Evolutionary conservation across 768 basidiomycete genomes (phyloP).

Genomic region (Chlorophyllum brunneum): DNA sequence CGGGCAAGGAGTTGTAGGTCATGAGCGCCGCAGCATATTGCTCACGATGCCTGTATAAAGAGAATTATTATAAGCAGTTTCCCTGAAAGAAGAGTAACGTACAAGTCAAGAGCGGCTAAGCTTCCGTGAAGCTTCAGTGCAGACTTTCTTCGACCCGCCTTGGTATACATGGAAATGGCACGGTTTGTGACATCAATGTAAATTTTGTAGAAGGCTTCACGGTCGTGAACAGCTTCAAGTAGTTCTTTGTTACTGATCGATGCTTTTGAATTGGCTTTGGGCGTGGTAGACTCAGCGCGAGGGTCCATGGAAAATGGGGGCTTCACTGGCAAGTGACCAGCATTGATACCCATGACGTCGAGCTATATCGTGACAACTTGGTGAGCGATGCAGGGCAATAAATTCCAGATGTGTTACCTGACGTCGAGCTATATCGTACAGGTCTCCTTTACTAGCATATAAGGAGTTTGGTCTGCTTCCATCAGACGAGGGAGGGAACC

Average conservation of each 20-base stretch:
- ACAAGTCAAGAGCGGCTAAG: slow-evolving; percentile 89
- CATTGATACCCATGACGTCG: slow-evolving; percentile 75
- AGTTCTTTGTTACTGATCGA: slow-evolving; percentile 61
- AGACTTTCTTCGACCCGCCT: slow-evolving; percentile 80
- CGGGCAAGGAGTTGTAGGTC: slow-evolving; percentile 77
- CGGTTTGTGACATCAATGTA: slow-evolving; percentile 75
- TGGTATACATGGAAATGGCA: slow-evolving; percentile 81
- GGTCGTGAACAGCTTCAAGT: slow-evolving; percentile 48
- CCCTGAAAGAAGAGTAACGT: slow-evolving; percentile 27
- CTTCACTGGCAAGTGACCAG: slow-evolving; percentile 63
- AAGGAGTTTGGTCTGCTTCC: slow-evolving; percentile 45
- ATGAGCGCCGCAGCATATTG: slow-evolving; percentile 59
- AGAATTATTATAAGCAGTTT: background rate
- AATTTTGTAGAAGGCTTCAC: slow-evolving; percentile 68
- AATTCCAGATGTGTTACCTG: slow-evolving; percentile 51
- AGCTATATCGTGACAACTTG: slow-evolving; percentile 46
- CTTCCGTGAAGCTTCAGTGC: slow-evolving; percentile 83
- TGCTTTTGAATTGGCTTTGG: slow-evolving; percentile 20
- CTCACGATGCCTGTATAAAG: slow-evolving; percentile 54
- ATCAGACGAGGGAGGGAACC: slow-evolving; percentile 51
- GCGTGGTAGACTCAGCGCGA: slow-evolving; percentile 19
- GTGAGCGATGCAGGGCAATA: background rate
- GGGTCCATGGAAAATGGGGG: slow-evolving; percentile 69
- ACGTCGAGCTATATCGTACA: slow-evolving; percentile 81
- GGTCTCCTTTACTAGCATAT: slow-evolving; percentile 81